A percentile compares a stretch with the other conserved stretches of the same genome.
Conservation (phyloP, 1,139 yeast genomes). For the Scheffersomyces segobiensis region DNA sequence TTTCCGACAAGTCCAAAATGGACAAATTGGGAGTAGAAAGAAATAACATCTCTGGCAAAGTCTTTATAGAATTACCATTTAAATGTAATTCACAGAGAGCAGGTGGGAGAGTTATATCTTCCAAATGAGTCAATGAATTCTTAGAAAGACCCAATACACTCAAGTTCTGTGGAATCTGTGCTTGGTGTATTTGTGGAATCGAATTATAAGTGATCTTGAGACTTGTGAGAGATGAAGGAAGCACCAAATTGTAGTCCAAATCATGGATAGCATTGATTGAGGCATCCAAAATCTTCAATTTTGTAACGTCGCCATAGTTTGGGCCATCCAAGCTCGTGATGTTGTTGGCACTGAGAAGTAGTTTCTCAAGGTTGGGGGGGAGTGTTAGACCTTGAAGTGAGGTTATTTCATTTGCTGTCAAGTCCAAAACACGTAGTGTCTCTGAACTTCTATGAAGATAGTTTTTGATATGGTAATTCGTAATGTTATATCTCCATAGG, state of each 20-base stretch:
- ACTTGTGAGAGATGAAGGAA: slow-evolving; percentile 14
- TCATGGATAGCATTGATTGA: slow-evolving; percentile 14
- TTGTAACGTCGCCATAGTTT: slow-evolving; percentile 8
- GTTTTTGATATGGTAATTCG: slow-evolving; percentile 9
- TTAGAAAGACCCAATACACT: slow-evolving; percentile 17
- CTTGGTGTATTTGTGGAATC: slow-evolving; percentile 8
- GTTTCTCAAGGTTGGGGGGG: slow-evolving; percentile 14
- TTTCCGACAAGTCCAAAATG: slow-evolving; percentile 18
- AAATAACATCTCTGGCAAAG: slow-evolving; percentile 17
- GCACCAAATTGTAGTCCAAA: slow-evolving; percentile 7
- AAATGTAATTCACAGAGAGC: slow-evolving; percentile 16
- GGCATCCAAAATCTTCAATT: slow-evolving; percentile 11
- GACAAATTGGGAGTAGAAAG: slow-evolving; percentile 8
- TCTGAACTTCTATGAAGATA: slow-evolving; percentile 7
- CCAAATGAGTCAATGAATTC: slow-evolving; percentile 14
- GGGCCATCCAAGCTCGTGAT: slow-evolving; percentile 17
- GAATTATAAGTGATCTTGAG: slow-evolving; percentile 20
- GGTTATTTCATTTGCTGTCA: slow-evolving; percentile 20
- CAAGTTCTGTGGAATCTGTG: slow-evolving; percentile 15
- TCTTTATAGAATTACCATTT: slow-evolving; percentile 15
- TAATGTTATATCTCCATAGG: slow-evolving; percentile 19
- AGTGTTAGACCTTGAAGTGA: slow-evolving; percentile 13
- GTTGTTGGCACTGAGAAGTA: slow-evolving; percentile 19
- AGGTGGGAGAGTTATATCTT: slow-evolving; percentile 13
- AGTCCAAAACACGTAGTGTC: slow-evolving; percentile 15